Evolutionary conservation across 495 filamentous ascomycete genomes (phyloP).

Genomic region (Penicillium lagena): DNA sequence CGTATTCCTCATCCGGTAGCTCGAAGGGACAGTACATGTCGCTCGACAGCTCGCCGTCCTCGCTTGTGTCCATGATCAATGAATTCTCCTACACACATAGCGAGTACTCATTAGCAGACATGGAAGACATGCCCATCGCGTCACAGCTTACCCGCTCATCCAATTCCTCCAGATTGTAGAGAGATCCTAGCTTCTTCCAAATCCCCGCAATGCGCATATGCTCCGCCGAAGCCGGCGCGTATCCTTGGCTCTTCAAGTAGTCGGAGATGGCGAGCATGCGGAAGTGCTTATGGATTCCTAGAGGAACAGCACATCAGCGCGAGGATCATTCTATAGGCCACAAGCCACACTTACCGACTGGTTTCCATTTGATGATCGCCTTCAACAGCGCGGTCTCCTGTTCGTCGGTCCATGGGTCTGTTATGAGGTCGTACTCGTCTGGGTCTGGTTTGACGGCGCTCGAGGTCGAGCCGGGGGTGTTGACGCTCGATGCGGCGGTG

Average conservation of each 20-base stretch:
- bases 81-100: slow-evolving; percentile 38
- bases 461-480: slow-evolving; percentile 27
- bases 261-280: slow-evolving; percentile 87
- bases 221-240: slow-evolving; percentile 54
- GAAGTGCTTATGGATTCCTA: slow-evolving; percentile 97
- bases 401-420: slow-evolving; percentile 89
- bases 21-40: slow-evolving; percentile 62
- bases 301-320: neutral
- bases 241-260: slow-evolving; percentile 79
- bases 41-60: slow-evolving; percentile 50
- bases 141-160: slow-evolving; percentile 65
- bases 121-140: too few relatives aligned
- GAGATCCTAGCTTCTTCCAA: slow-evolving; percentile 76
- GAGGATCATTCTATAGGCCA: slow-evolving; percentile 1
- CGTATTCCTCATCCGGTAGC: slow-evolving; percentile 73
- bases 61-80: slow-evolving; percentile 49
- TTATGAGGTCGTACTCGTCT: slow-evolving; percentile 38
- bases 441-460: slow-evolving; percentile 24
- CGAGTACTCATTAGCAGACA: slow-evolving; percentile 1
- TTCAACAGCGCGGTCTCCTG: slow-evolving; percentile 91
- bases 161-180: slow-evolving; percentile 84
- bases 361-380: slow-evolving; percentile 85
- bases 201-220: slow-evolving; percentile 88
- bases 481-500: slow-evolving; percentile 23
- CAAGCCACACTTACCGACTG: slow-evolving; percentile 59